phyloP scores from a whole-genome alignment of 1,284 basidiomycete species.

The Mycena citricolor region DNA sequence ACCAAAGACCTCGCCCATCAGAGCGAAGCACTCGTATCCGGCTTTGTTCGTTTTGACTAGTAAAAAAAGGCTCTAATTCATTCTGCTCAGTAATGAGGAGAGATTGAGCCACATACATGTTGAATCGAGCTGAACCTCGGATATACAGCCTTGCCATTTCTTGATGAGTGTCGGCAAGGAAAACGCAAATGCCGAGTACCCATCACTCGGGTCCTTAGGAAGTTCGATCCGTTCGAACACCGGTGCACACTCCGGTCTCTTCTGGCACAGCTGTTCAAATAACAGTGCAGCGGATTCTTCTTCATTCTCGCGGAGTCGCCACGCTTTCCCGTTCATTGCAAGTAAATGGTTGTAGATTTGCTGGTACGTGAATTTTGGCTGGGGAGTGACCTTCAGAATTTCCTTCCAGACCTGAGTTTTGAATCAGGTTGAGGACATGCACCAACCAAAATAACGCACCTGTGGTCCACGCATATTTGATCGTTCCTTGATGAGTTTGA shows the following conservation, averaged over 20 bases:
- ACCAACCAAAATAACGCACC: too few species aligned
- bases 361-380: conserved; percentile 6
- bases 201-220: conserved; percentile 3
- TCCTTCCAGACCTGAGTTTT: conserved; percentile 16
- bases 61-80: conserved; percentile 1
- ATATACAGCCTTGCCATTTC: conserved; percentile 12
- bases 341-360: conserved; percentile 5
- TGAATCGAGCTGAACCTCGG: conserved; percentile 19
- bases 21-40: conserved; percentile 16
- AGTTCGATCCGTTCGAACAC: not conserved
- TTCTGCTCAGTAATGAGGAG: not conserved
- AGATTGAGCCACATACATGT: conserved; percentile 15
- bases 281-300: conserved; percentile 16
- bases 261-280: conserved; percentile 9
- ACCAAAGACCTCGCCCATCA: conserved; percentile 19
- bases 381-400: conserved; percentile 7
- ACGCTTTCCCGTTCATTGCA: not conserved
- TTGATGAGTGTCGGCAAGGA: conserved; percentile 9
- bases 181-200: conserved; percentile 16
- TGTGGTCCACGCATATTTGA: conserved; percentile 9
- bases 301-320: conserved; percentile 14
- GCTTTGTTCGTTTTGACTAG: conserved; percentile 19
- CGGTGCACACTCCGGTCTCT: too few species aligned
- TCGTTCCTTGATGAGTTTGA: conserved; percentile 3
- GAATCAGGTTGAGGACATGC: not conserved